Base-by-base conservation (phyloP, 768 basidiomycete genomes). In the Hydnum rufescens region DNA sequence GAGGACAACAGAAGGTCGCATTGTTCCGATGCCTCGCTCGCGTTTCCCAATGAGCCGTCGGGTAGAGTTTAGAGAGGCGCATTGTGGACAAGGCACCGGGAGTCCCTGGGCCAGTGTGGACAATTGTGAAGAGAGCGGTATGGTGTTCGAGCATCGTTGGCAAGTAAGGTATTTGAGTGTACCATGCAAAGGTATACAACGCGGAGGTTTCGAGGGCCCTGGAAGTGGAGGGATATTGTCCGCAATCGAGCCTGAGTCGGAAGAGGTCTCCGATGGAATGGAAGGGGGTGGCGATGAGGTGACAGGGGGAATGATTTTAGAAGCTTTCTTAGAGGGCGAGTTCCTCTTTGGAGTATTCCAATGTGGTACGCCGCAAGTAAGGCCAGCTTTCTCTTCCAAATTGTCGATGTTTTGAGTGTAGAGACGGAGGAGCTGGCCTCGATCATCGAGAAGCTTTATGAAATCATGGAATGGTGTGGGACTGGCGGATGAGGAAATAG, bases 331-430 rank as follows among this genome's bases (percentile, higher is more conserved):
- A 5, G 53, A 30, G 19, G 54, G 51, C 25, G 54, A 42, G 29
- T 18, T 32, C 22, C 18, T 23, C n/a, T 31, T 50, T 22, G 47
- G 55, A 25, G 46, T 32, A 25, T 43, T 36, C 56, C 75, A 77
- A 53, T 74, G 73, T 25, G 87, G 86, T 6, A 90, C 71, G n/a
- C 88, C 87, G 55, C 85, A 84, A 1, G 80, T 77, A 5, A 93
- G 72, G 3, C 89, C 89, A n/a, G 75, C 80, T 63, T 87, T 88
- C 54, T 70, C 70, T 62, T 93, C 89, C 39, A 93, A 77, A 25
- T 78, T 80, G 62, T 93, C 89, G 55, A 92, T 92, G 65, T 93
- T 92, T 68, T 93, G 89, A 0, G 89, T 90, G 64, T 92, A 93
- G 2, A 88, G 84, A 25, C 89, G 73, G 32, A 90, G 71, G 3